Evolutionary conservation across 2,329 filamentous ascomycete genomes (phyloP).

Genomic region (Falciphora oryzae): DNA sequence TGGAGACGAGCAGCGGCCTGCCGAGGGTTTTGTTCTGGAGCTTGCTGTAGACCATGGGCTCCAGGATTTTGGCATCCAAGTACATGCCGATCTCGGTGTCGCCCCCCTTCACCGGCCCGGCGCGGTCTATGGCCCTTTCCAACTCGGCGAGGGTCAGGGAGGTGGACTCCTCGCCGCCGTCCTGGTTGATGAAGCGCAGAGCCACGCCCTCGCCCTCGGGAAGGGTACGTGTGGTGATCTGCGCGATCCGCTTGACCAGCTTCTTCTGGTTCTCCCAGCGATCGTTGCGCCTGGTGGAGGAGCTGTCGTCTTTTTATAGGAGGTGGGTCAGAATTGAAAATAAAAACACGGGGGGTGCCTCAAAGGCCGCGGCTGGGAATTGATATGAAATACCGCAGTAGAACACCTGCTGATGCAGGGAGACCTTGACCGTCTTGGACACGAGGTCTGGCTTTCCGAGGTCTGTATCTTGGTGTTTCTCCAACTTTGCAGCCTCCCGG

Average conservation of each 20-base stretch:
- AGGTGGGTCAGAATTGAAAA: neutral
- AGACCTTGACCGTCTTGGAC: neutral
- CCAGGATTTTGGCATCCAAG: neutral
- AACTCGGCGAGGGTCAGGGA: neutral
- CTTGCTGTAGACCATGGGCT: neutral
- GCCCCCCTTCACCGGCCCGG: neutral
- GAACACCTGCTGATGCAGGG: neutral
- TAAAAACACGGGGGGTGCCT: too few relatives aligned
- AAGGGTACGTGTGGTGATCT: neutral
- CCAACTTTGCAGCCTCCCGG: neutral
- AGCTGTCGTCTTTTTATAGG: neutral
- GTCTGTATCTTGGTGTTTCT: neutral
- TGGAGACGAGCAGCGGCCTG: neutral
- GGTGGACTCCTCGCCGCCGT: neutral
- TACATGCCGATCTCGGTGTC: neutral
- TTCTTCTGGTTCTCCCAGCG: neutral
- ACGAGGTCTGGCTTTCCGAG: neutral
- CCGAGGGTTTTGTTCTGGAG: neutral
- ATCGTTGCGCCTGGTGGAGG: neutral
- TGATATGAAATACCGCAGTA: neutral
- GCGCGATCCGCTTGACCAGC: neutral
- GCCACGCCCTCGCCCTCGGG: conserved; percentile 3
- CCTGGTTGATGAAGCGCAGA: conserved; percentile 6
- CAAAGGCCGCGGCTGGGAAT: too few relatives aligned
- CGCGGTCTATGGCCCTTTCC: neutral